A percentile compares a stretch with the other conserved stretches of the same genome.
phyloP scores from a whole-genome alignment of 2,329 filamentous ascomycete species.

The Pestalotiopsis sp. region DNA sequence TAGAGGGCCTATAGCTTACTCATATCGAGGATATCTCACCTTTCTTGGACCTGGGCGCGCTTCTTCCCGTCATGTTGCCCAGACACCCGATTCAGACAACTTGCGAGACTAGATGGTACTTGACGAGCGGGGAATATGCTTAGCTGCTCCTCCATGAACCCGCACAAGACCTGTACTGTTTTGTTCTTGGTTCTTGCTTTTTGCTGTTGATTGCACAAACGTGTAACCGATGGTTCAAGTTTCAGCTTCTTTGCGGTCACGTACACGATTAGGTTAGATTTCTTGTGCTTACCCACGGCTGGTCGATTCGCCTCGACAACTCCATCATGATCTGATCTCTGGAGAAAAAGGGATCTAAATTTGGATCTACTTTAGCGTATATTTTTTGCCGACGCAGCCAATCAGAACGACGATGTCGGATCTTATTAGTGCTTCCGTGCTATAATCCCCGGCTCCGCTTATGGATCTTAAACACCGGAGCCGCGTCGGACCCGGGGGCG shows the following conservation, averaged over 20 bases:
- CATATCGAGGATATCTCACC: background rate
- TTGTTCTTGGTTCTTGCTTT: too few species aligned
- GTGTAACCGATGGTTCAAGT: too few species aligned
- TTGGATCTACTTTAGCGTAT: background rate
- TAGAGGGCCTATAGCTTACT: background rate
- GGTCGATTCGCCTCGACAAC: too few species aligned
- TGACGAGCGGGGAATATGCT: background rate
- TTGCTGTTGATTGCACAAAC: too few species aligned
- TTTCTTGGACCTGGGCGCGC: slow-evolving; percentile 4
- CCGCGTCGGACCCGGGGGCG: background rate
- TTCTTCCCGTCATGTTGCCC: background rate
- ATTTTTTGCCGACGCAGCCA: background rate
- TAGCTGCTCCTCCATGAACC: background rate
- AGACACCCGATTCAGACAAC: background rate
- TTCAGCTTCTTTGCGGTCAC: too few species aligned
- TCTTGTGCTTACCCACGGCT: too few species aligned
- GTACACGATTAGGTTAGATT: too few species aligned
- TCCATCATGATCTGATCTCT: background rate
- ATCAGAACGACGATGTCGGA: background rate
- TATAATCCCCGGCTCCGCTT: background rate
- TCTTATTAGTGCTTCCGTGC: background rate
- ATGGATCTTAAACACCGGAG: background rate
- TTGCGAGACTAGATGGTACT: background rate
- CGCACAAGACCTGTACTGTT: too few species aligned
- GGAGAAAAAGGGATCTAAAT: background rate